Evolutionary conservation across 1,139 yeast species (phyloP).

Genomic region (Taiozyma sp.): DNA sequence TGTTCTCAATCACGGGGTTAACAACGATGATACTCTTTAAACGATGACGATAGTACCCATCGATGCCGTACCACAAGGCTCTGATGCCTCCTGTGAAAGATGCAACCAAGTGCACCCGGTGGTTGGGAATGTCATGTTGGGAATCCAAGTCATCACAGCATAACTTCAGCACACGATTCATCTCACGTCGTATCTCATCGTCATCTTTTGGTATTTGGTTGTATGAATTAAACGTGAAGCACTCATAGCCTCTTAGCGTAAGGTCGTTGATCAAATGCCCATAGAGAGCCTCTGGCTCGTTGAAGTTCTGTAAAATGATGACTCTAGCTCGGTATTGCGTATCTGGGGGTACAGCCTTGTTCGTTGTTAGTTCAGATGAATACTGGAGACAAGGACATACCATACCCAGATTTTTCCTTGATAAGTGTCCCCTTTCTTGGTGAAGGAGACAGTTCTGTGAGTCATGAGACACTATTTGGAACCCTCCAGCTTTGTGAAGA

Average conservation of each 20-base stretch:
- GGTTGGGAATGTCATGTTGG: neutral
- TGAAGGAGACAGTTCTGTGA: neutral
- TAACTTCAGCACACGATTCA: slow-evolving; percentile 13
- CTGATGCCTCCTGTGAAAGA: slow-evolving; percentile 11
- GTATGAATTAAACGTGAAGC: slow-evolving; percentile 1
- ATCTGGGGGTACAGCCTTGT: neutral
- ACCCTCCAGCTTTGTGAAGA: neutral
- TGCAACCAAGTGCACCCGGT: slow-evolving; percentile 13
- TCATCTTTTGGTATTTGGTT: neutral
- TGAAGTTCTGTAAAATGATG: neutral
- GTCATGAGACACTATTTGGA: neutral
- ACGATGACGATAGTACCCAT: slow-evolving; percentile 12
- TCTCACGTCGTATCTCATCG: slow-evolving; percentile 10
- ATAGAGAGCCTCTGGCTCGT: neutral
- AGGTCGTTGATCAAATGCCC: neutral
- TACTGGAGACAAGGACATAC: neutral
- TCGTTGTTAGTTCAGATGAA: neutral
- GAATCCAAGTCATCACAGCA: slow-evolving; percentile 17
- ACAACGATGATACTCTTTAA: slow-evolving; percentile 13
- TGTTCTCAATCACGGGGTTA: slow-evolving; percentile 14
- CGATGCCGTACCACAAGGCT: slow-evolving; percentile 11
- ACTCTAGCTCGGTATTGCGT: neutral
- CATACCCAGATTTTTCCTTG: neutral
- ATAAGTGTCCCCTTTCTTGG: neutral
- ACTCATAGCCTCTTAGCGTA: neutral